A percentile compares a stretch with the other conserved stretches of the same genome.
phyloP scores from a whole-genome alignment of 768 basidiomycete genomes.

The Leucogyrophana mollusca region DNA sequence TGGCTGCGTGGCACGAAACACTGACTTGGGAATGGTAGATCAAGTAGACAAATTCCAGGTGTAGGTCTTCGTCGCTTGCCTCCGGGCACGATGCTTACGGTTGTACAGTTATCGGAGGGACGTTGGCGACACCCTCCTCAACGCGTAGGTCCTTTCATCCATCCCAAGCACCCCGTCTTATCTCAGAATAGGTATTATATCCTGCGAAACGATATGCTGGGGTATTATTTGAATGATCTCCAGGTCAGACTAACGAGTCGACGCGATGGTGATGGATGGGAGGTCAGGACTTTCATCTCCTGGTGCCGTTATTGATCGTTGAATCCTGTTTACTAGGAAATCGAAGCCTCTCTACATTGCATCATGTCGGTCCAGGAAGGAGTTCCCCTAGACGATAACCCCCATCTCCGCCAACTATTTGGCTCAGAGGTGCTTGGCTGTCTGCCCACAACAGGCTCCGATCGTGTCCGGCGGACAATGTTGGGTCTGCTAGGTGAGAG shows the following conservation, averaged over 20 bases:
- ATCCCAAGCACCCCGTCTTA: slow-evolving; percentile 5
- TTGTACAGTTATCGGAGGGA: slow-evolving; percentile 72
- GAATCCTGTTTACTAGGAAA: slow-evolving; percentile 58
- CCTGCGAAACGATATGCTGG: slow-evolving; percentile 80
- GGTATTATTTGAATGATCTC: slow-evolving; percentile 64
- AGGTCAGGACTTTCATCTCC: slow-evolving; percentile 56
- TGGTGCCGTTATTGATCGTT: too few species aligned
- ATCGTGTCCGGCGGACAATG: slow-evolving; percentile 70
- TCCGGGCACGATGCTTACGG: slow-evolving; percentile 1
- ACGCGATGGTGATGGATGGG: slow-evolving; percentile 60
- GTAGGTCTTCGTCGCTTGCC: slow-evolving; percentile 39
- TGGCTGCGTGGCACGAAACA: background rate
- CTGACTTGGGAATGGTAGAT: slow-evolving; percentile 42
- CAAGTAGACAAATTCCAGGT: slow-evolving; percentile 78
- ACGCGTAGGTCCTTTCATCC: slow-evolving; percentile 56
- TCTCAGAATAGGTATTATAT: slow-evolving; percentile 70
- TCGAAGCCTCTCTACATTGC: slow-evolving; percentile 86
- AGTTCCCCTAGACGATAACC: slow-evolving; percentile 56
- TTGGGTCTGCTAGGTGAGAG: slow-evolving; percentile 70
- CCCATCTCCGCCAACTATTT: slow-evolving; percentile 64
- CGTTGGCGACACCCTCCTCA: slow-evolving; percentile 84
- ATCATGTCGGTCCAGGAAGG: slow-evolving; percentile 88
- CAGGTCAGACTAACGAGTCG: slow-evolving; percentile 47
- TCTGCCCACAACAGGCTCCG: slow-evolving; percentile 62
- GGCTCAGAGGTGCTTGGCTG: slow-evolving; percentile 67